Base-by-base conservation (phyloP, 805 yeast genomes). In the Ogataea trehaloabstinens region DNA sequence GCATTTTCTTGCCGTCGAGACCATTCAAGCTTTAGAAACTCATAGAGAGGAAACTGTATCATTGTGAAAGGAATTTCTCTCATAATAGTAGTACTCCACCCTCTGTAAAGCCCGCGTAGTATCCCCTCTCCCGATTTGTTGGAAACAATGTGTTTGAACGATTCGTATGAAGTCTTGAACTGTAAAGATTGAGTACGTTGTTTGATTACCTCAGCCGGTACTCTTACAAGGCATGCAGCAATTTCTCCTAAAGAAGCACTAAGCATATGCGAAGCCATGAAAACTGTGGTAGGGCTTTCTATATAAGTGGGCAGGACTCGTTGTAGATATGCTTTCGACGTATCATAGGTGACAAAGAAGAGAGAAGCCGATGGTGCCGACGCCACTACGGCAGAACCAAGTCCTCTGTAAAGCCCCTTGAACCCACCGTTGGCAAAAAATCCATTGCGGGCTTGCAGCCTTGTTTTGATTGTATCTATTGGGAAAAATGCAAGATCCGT, bases 21-120 rank as follows among this genome's bases (percentile, higher is more conserved):
- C 80, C 86, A 75, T 33, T 61, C 58, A 46, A 64, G 64, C 67
- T 93, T 93, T 53, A 93, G 60, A 58, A 70, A 76, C 58, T 93
- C 99, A 59, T 93, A 93, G 27, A 93, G 63, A 4, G 99, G 99
- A 66, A 90, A 93, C 58, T 93, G 99, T 40, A 93, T 88, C 59
- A 90, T 73, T 0, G 99, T 93, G 66, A 93, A 93, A 4, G 99
- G 99, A 31, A 93, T 91, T 55, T 93, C 99, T 44, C 99, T 73
- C 80, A 90, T 73, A 29, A 93, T 82, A 1, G 99, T 93, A 11
- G 95, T 81, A 17, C 78, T 71, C 89, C 95, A 93, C 6, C 99
- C 99, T 49, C 98, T 72, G 58, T 93, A 93, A 4, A 93, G 68
- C 2, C 96, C 96, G 27, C 74, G 65, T 17, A 85, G 49, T 0